A percentile compares a stretch with the other conserved stretches of the same genome.
These are phyloP conservation scores for Solanum sitiens DNA, from an alignment of 257 asterid species.

Conservation along the genomic window DNA sequence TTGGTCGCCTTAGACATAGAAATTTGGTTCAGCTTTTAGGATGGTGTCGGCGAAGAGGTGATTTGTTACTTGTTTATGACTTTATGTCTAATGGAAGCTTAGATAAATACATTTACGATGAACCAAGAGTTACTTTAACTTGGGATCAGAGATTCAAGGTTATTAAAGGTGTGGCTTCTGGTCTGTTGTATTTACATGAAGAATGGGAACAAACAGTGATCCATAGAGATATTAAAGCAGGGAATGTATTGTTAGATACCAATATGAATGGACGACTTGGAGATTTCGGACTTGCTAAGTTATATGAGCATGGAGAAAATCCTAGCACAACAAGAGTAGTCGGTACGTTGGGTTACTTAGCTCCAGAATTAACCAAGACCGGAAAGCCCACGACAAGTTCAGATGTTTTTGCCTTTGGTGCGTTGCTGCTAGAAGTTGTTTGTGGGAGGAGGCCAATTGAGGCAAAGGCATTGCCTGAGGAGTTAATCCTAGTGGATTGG, in stretches of 20 bases:
- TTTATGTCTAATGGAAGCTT: slow-evolving; percentile 76
- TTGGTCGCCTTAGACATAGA: slow-evolving; percentile 70
- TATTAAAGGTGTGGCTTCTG: slow-evolving; percentile 54
- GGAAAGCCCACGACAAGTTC: slow-evolving; percentile 61
- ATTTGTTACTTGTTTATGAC: slow-evolving; percentile 60
- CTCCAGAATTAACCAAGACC: slow-evolving; percentile 64
- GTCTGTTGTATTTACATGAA: slow-evolving; percentile 51
- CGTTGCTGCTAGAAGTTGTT: slow-evolving; percentile 53
- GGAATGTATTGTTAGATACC: slow-evolving; percentile 50
- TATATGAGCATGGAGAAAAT: slow-evolving; percentile 43
- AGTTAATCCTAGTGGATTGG: slow-evolving; percentile 66
- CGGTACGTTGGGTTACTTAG: slow-evolving; percentile 69
- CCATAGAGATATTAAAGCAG: slow-evolving; percentile 71
- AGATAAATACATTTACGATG: slow-evolving; percentile 46
- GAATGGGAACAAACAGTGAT: slow-evolving; percentile 76
- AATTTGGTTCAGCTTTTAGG: slow-evolving; percentile 53
- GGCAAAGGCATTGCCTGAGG: slow-evolving; percentile 58
- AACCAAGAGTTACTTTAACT: slow-evolving; percentile 25
- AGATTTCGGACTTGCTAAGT: slow-evolving; percentile 72
- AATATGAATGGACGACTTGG: slow-evolving; percentile 56
- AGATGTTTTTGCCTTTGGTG: slow-evolving; percentile 72
- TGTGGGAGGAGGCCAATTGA: slow-evolving; percentile 79
- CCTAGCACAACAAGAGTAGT: slow-evolving; percentile 63
- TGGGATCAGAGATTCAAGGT: slow-evolving; percentile 70
- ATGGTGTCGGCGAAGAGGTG: slow-evolving; percentile 45